These are phyloP conservation scores for Symbiodinium pilosum DNA, from an alignment of 73 alveolate species.

Conservation along the genomic window DNA sequence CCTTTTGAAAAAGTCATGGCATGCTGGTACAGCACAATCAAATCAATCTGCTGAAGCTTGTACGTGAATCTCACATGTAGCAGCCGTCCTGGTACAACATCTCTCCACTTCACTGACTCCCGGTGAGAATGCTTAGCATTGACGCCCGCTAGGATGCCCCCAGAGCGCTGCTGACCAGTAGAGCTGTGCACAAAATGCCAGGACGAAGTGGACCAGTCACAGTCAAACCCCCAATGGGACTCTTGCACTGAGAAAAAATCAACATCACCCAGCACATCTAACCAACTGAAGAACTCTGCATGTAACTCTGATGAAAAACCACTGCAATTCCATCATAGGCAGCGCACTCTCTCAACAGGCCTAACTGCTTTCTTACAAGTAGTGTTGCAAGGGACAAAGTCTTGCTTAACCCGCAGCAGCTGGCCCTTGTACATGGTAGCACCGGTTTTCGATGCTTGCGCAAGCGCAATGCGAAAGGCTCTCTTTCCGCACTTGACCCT, in stretches of 20 bases:
- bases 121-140: not conserved
- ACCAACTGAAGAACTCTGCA: not conserved
- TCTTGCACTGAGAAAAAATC: not conserved
- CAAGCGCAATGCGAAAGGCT: not conserved
- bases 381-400: not conserved
- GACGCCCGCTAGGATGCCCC: not conserved
- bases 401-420: not conserved
- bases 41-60: not conserved
- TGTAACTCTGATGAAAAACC: not conserved
- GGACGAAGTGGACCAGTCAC: not conserved
- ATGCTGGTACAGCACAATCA: not conserved
- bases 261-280: not conserved
- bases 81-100: not conserved
- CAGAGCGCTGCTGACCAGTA: not conserved
- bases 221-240: not conserved
- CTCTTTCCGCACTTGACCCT: too few relatives aligned
- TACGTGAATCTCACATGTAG: not conserved
- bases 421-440: not conserved
- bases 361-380: not conserved
- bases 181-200: not conserved
- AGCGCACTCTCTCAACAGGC: not conserved
- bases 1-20: not conserved
- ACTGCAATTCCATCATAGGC: not conserved
- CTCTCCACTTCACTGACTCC: not conserved
- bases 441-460: not conserved